Base-by-base conservation (phyloP, 768 basidiomycete species). In the Lactifluus subvellereus region DNA sequence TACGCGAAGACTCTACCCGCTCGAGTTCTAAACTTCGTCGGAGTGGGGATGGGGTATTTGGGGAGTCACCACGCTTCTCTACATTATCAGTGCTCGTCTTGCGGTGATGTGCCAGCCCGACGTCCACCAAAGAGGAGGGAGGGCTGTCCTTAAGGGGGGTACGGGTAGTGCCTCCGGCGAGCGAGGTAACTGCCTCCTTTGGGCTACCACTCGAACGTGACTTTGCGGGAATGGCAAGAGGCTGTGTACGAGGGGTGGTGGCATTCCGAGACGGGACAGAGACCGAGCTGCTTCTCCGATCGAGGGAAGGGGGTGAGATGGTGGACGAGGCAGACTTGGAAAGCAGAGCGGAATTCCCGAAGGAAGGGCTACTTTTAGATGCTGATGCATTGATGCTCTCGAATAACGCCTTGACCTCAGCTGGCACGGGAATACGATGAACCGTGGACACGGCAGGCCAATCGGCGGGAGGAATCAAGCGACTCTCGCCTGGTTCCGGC, bases 361-460 rank as follows among this genome's bases (percentile, higher is more conserved):
- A 30, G 57, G 68, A 52, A 30, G 60, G 32, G 50, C 55, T 57
- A 48, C 75, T 74, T 67, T 77, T 77, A 38, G 77, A 72, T 48
- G 80, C 72, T 9, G 52, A 38, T 47, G 59, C 54, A 32, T 62
- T 71, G 64, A 74, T 66, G 61, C 77, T 78, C 61, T 88, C 88
- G 55, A 90, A 78, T 56, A 84, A 74, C n/a, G 80, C 76, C 73
- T 86, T 87, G 73, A 90, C 81, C 55, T 88, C 87, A 13, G 78
- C 71, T 18, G 91, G 91, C 64, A 91, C 89, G 58, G 86, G 79
- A 59, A 91, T 77, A 62, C 82, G 81, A 70, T 92, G 87, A 11
- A 91, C 83, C 65, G 82, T 79, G 74, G 84, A 87, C 72, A 93
- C 89, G 35, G 88, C 82, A 67, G 79, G 84, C 91, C 91, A 94